Base-by-base conservation (phyloP, 2,329 filamentous ascomycete species). In the Xylariaceae sp. region DNA sequence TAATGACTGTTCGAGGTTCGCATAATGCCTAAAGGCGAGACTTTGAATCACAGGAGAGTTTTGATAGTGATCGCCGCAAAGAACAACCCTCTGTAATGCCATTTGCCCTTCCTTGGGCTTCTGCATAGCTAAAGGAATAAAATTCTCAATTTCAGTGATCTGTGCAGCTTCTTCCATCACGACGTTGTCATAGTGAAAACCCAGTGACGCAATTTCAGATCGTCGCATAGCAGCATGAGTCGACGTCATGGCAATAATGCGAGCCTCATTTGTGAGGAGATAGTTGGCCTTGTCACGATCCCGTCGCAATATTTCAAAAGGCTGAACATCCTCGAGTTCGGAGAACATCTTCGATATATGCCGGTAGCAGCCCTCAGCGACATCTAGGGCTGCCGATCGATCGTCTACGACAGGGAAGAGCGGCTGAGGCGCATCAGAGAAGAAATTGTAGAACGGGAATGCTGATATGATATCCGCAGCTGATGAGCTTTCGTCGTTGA, bases 91-190 rank as follows among this genome's bases (percentile, higher is more conserved):
- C 73, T 97, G 92, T 11, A 99, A 78, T 3, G 87, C 86, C 65
- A 91, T 82, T 68, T 91, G 82, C 29, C 89, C 89, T 48, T 88
- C 79, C 63, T 86, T 85, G 17, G 89, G 86, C 62, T 90, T 91
- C 71, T 99, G 96, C 75, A 99, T 82, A n/a, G 93, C 90, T 50
- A 96, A 81, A 0, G 95, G 95, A 62, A 99, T 92, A 75, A 99
- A 98, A 63, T 92, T 96, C 72, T 99, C 95, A 41, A 97, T 90
- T 74, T 99, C 95, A 0, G 94, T 99, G 70, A 99, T 94, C 71
- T 99, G 95, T 11, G 95, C 95, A 4, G 95, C 94, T 80, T 99
- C 95, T 78, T 99, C 95, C 90, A 99, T 97, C 50, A 99, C 83
- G 11, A 99, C 90, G 63, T 96, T 99, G 78, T 98, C 93, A 69